A percentile compares a stretch with the other conserved stretches of the same genome.
Conservation (phyloP, 2,329 filamentous ascomycete species). For the Botrytis hyacinthi region DNA sequence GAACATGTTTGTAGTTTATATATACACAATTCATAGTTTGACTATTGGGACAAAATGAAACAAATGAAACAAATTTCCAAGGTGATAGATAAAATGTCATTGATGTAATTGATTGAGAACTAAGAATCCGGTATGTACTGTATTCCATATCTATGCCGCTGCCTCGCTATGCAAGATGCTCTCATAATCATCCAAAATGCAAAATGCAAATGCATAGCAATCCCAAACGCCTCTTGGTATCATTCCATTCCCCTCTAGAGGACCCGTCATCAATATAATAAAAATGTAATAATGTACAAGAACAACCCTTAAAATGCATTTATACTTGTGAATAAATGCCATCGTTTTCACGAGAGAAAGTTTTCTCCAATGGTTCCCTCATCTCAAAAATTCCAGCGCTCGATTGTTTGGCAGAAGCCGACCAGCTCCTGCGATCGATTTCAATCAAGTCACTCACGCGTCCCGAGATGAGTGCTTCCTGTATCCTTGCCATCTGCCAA, state of each 20-base stretch:
- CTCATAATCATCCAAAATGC: slow-evolving; percentile 17
- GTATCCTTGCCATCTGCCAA: slow-evolving; percentile 57
- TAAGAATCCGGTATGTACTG: neutral
- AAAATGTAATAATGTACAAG: slow-evolving; percentile 19
- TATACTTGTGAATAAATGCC: slow-evolving; percentile 31
- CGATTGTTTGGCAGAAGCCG: slow-evolving; percentile 16
- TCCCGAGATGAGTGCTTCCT: slow-evolving; percentile 39
- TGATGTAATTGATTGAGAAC: neutral
- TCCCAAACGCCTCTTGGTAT: slow-evolving; percentile 21
- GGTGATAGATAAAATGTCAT: neutral
- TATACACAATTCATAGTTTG: neutral
- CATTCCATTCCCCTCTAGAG: slow-evolving; percentile 11
- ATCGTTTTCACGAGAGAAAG: slow-evolving; percentile 44
- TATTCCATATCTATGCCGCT: slow-evolving; percentile 1
- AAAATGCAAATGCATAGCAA: slow-evolving; percentile 1
- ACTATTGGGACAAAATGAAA: neutral
- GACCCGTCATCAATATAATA: slow-evolving; percentile 7
- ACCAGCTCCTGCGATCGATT: neutral
- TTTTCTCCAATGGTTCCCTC: slow-evolving; percentile 34
- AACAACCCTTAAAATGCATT: neutral
- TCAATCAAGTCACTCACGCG: slow-evolving; percentile 28
- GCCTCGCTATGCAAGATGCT: slow-evolving; percentile 1
- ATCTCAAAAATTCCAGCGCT: slow-evolving; percentile 29
- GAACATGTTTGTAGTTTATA: neutral
- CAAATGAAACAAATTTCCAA: neutral